Evolutionary conservation across 331 rosid genomes (phyloP).

Genomic region (Prunus yedoensis): DNA sequence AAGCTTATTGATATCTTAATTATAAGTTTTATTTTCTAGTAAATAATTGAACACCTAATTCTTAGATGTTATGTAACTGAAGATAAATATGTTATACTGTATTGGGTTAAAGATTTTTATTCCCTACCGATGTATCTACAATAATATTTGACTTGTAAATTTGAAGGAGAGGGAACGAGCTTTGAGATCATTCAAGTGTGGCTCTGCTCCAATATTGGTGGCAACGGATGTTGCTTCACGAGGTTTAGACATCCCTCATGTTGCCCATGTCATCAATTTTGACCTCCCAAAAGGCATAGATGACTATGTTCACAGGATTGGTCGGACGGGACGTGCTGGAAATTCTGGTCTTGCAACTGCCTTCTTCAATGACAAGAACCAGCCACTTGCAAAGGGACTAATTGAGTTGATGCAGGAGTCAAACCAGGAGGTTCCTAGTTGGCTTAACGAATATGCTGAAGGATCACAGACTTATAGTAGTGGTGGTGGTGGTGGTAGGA

Average conservation of each 20-base stretch:
- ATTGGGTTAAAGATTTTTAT: not conserved
- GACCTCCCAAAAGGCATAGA: constrained; percentile 47
- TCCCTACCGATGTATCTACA: not conserved
- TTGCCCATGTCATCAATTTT: constrained; percentile 46
- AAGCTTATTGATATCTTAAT: too few species aligned
- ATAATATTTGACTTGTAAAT: not conserved
- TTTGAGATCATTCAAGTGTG: constrained; percentile 38
- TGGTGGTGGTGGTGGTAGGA: constrained; percentile 21
- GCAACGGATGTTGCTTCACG: constrained; percentile 52
- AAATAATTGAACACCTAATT: too few species aligned
- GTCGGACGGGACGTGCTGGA: constrained; percentile 52
- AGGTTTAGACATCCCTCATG: constrained; percentile 42
- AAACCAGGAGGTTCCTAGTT: constrained; percentile 39
- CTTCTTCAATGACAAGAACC: constrained; percentile 37
- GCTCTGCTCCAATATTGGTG: constrained; percentile 38
- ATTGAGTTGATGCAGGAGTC: constrained; percentile 37
- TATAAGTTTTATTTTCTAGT: too few species aligned
- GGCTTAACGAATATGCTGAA: constrained; percentile 54
- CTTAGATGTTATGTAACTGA: not conserved
- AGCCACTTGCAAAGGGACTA: constrained; percentile 37
- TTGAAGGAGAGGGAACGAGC: constrained; percentile 47
- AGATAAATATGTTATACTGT: not conserved
- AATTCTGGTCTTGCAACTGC: constrained; percentile 52
- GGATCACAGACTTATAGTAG: constrained; percentile 4
- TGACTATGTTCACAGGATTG: constrained; percentile 47